Conservation (phyloP, 768 basidiomycete species). For the Pholiota microspora region DNA sequence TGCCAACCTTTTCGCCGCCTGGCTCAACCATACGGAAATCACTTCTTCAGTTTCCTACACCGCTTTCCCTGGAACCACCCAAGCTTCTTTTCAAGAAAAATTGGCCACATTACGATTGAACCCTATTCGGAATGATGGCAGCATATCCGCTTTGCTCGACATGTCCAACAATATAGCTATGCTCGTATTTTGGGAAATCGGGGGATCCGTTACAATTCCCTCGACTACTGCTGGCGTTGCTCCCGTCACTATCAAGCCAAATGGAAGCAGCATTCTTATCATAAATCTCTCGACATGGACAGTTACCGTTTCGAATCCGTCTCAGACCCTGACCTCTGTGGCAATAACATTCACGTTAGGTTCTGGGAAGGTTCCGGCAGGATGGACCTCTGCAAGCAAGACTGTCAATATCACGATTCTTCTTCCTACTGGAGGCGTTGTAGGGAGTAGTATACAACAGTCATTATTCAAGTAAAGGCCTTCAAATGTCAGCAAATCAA, state of each 20-base stretch:
- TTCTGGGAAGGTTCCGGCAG: slow-evolving; percentile 18
- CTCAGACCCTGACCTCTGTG: slow-evolving; percentile 43
- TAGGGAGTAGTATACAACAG: slow-evolving; percentile 44
- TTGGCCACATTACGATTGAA: slow-evolving; percentile 15
- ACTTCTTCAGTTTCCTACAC: slow-evolving; percentile 33
- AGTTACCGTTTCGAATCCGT: slow-evolving; percentile 61
- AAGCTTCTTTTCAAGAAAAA: slow-evolving; percentile 27
- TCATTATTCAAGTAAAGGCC: slow-evolving; percentile 6
- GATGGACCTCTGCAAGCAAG: slow-evolving; percentile 19
- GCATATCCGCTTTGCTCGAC: slow-evolving; percentile 51
- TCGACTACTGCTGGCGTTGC: slow-evolving; percentile 22
- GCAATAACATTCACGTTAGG: slow-evolving; percentile 34
- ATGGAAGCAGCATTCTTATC: slow-evolving; percentile 42
- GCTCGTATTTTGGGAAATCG: slow-evolving; percentile 54
- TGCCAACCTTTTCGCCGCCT: slow-evolving; percentile 58
- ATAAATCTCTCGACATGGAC: slow-evolving; percentile 37
- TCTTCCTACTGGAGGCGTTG: slow-evolving; percentile 42
- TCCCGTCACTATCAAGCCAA: slow-evolving; percentile 31
- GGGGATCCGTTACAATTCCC: slow-evolving; percentile 36
- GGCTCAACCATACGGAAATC: slow-evolving; percentile 30
- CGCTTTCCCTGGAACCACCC: slow-evolving; percentile 39
- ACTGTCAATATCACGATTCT: slow-evolving; percentile 29
- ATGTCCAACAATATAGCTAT: slow-evolving; percentile 34
- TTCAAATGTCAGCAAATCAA: background rate
- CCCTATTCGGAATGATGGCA: slow-evolving; percentile 42